phyloP scores from a whole-genome alignment of 176 grass and related monocot genomes.

The Coix lacrymajobi region DNA sequence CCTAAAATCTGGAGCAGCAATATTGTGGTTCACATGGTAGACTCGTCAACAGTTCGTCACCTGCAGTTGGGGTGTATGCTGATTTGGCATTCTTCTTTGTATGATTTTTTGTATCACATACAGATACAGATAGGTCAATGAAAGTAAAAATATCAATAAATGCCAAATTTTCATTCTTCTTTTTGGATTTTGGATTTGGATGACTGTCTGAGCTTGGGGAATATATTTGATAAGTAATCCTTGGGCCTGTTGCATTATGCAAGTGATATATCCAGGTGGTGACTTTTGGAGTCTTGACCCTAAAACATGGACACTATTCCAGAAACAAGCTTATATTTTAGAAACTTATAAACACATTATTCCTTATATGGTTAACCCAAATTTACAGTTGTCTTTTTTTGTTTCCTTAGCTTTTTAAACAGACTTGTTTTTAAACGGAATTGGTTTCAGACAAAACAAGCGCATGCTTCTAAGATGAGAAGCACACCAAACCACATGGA shows the following conservation, averaged over 20 bases:
- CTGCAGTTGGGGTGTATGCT: neutral
- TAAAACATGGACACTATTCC: neutral
- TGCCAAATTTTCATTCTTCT: neutral
- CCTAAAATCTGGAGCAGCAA: slow-evolving; percentile 67
- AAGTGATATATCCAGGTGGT: neutral
- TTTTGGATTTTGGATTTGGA: neutral
- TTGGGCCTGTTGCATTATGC: neutral
- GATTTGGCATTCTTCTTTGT: neutral
- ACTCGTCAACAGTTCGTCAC: neutral
- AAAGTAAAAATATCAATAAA: slow-evolving; percentile 26
- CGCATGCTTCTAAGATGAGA: neutral
- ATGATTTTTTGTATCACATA: slow-evolving; percentile 10
- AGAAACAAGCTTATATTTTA: neutral
- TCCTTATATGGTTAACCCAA: neutral
- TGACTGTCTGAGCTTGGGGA: neutral
- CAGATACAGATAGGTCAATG: neutral
- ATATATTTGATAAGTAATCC: neutral
- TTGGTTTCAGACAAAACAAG: neutral
- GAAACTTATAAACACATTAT: neutral
- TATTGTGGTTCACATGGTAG: slow-evolving; percentile 28
- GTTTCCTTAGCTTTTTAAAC: neutral
- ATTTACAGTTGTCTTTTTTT: neutral
- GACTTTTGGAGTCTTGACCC: neutral
- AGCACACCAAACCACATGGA: neutral
- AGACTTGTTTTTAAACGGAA: neutral